A percentile compares a stretch with the other conserved stretches of the same genome.
Conservation (phyloP, 768 basidiomycete species). For the Naganishia vaughanmartiniae region DNA sequence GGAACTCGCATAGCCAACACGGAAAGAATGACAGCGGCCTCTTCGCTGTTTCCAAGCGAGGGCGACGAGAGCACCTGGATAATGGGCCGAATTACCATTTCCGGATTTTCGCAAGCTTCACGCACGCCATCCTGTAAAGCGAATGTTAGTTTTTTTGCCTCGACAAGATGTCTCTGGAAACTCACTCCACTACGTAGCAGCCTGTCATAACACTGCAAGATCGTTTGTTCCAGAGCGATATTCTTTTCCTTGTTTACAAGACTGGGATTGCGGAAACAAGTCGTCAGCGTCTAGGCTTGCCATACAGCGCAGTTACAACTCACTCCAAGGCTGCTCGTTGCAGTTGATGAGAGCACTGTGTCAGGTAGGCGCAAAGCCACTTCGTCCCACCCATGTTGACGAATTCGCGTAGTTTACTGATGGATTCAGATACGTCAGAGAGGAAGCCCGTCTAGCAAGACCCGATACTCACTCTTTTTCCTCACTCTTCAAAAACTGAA, state of each 20-base stretch:
- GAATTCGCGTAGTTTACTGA: conserved; percentile 13
- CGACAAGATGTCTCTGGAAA: background rate
- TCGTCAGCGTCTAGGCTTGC: background rate
- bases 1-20: conserved; percentile 19
- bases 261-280: background rate
- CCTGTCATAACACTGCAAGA: conserved; percentile 24
- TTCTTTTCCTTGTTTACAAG: conserved; percentile 13
- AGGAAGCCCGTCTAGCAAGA: too few relatives aligned
- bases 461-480: conserved; percentile 9
- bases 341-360: conserved; percentile 19
- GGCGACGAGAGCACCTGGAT: conserved; percentile 15
- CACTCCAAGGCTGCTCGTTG: conserved; percentile 13
- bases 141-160: background rate
- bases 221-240: conserved; percentile 15
- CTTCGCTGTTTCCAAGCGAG: conserved; percentile 11
- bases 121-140: conserved; percentile 17
- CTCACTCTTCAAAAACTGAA: conserved; percentile 20
- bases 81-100: conserved; percentile 21
- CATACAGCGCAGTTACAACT: background rate
- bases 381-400: conserved; percentile 13
- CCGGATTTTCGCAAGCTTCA: conserved; percentile 16
- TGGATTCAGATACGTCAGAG: background rate
- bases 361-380: conserved; percentile 21
- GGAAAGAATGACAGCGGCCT: conserved; percentile 14
- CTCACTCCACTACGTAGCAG: conserved; percentile 12